These are phyloP conservation scores for Laguncularia racemosa DNA, from an alignment of 345 rosid genomes.

Conservation along the genomic window DNA sequence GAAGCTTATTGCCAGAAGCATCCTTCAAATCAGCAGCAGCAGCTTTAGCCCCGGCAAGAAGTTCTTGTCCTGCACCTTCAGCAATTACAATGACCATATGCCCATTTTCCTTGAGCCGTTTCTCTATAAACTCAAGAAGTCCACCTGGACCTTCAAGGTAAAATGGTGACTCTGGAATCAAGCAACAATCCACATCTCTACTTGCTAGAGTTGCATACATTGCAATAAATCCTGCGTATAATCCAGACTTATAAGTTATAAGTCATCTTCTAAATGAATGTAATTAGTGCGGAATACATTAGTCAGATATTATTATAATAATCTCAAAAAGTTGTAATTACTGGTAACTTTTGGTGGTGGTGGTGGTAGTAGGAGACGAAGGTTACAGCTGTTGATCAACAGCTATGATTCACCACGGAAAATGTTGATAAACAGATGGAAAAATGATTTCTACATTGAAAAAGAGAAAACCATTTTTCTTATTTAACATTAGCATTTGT, in stretches of 20 bases:
- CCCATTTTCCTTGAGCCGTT: conserved; percentile 40
- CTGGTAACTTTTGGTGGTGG: too few relatives aligned
- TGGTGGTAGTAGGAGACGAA: too few relatives aligned
- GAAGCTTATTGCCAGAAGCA: conserved; percentile 56
- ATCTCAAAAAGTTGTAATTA: too few relatives aligned
- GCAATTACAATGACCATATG: conserved; percentile 60
- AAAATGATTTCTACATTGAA: too few relatives aligned
- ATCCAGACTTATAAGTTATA: not conserved
- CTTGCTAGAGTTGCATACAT: conserved; percentile 62
- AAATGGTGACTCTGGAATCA: conserved; percentile 62
- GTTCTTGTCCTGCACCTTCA: conserved; percentile 71
- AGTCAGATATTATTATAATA: not conserved
- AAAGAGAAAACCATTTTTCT: too few relatives aligned
- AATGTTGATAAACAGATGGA: too few relatives aligned
- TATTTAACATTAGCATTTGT: too few relatives aligned
- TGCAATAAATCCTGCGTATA: conserved; percentile 51
- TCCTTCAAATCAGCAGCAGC: conserved; percentile 24
- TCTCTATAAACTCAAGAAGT: conserved; percentile 38
- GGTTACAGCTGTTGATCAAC: too few relatives aligned
- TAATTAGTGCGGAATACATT: too few relatives aligned
- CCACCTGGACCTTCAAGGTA: conserved; percentile 59
- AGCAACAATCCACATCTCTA: conserved; percentile 59
- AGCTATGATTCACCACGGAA: too few relatives aligned
- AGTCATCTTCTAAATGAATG: too few relatives aligned
- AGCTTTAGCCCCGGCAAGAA: conserved; percentile 23